phyloP scores from a whole-genome alignment of 208 protist species.

The Blechomonas ayalai region DNA sequence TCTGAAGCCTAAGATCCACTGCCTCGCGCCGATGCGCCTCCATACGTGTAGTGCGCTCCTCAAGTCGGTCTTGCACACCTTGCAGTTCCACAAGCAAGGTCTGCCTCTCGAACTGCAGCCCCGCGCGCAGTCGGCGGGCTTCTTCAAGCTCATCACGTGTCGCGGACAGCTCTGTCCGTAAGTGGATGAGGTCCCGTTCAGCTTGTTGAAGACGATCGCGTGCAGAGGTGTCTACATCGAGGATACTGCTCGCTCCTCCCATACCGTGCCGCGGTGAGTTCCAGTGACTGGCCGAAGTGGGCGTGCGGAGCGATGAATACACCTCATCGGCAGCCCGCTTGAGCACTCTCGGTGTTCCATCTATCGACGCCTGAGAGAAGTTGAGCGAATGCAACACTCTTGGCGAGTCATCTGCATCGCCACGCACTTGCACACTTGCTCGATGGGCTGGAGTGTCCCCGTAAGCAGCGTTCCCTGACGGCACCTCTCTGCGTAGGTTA shows the following conservation, averaged over 20 bases:
- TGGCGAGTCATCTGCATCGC: too few species aligned
- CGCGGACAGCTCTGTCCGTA: conserved; percentile 9
- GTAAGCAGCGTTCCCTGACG: conserved; percentile 2
- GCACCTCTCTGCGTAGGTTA: neutral
- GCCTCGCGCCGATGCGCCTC: conserved; percentile 37
- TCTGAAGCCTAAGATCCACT: conserved; percentile 18
- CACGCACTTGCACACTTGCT: too few species aligned
- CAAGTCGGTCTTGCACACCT: conserved; percentile 28
- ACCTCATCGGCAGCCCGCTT: too few species aligned
- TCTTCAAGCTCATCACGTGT: conserved; percentile 23
- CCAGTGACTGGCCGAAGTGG: too few species aligned
- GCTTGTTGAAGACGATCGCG: neutral
- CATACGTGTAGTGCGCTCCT: conserved; percentile 7
- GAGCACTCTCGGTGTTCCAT: too few species aligned
- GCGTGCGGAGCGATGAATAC: too few species aligned
- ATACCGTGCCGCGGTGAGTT: neutral
- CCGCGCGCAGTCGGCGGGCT: conserved; percentile 15
- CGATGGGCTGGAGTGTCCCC: too few species aligned
- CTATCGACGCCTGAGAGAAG: too few species aligned
- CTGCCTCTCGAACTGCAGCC: conserved; percentile 19
- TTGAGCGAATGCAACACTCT: too few species aligned
- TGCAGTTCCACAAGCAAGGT: conserved; percentile 18
- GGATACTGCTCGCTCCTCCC: neutral
- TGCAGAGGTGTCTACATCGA: too few species aligned
- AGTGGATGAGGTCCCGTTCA: conserved; percentile 11